These are phyloP conservation scores for Coemansia sp. DNA, from an alignment of 192 early-diverging fungal species.

Conservation along the genomic window DNA sequence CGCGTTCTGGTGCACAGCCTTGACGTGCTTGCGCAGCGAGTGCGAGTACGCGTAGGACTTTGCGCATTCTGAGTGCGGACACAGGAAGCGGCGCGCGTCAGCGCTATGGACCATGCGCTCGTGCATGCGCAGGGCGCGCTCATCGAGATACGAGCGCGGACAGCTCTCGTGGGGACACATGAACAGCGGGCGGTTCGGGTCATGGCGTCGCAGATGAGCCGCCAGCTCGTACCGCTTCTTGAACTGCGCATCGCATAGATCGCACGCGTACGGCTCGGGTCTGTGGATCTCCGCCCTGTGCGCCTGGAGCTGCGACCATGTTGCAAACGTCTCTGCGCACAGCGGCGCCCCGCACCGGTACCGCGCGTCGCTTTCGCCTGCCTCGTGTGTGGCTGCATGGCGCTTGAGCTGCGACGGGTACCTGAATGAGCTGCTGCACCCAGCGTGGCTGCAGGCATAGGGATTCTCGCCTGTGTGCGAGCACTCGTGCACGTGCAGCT, in stretches of 20 bases:
- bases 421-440: slow-evolving; percentile 34
- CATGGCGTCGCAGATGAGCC: slow-evolving; percentile 32
- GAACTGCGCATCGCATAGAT: slow-evolving; percentile 35
- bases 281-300: slow-evolving; percentile 37
- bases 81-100: slow-evolving; percentile 13
- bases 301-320: slow-evolving; percentile 52
- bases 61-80: slow-evolving; percentile 24
- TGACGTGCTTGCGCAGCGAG: slow-evolving; percentile 26
- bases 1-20: slow-evolving; percentile 2
- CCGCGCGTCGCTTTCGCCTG: not conserved
- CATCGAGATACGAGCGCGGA: slow-evolving; percentile 40
- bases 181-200: slow-evolving; percentile 31
- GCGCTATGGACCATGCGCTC: slow-evolving; percentile 30
- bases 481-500: slow-evolving; percentile 47
- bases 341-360: slow-evolving; percentile 35
- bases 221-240: slow-evolving; percentile 23
- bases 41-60: slow-evolving; percentile 33
- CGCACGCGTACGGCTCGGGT: slow-evolving; percentile 17
- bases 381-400: slow-evolving; percentile 24
- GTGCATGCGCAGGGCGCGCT: slow-evolving; percentile 30
- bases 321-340: slow-evolving; percentile 36
- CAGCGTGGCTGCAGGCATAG: slow-evolving; percentile 31
- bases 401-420: slow-evolving; percentile 48
- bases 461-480: slow-evolving; percentile 46
- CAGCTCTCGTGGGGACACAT: slow-evolving; percentile 43